These are phyloP conservation scores for Podila minutissima DNA, from an alignment of 192 early-diverging fungal species.

Conservation along the genomic window DNA sequence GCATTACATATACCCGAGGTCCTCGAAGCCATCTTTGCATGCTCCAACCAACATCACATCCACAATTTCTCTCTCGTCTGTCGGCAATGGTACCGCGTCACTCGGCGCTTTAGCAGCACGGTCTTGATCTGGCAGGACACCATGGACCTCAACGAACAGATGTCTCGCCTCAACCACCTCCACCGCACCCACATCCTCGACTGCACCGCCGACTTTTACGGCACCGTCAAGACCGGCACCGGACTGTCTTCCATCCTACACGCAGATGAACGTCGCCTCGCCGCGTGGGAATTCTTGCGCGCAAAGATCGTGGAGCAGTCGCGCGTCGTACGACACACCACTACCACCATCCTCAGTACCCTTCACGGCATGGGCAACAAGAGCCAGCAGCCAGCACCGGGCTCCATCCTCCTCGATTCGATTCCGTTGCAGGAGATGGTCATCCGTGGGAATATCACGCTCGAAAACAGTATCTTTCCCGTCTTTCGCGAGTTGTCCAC, in stretches of 20 bases:
- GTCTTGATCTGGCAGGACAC: background rate
- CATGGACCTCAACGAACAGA: background rate
- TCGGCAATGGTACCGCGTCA: constrained; percentile 3
- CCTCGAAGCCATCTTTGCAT: constrained; percentile 1
- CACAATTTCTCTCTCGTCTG: background rate
- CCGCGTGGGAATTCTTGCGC: background rate
- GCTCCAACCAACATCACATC: background rate
- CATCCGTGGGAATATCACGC: background rate
- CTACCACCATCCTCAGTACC: background rate
- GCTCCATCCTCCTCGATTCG: background rate
- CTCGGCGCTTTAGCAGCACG: background rate
- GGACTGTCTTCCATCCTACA: background rate
- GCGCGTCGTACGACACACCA: background rate
- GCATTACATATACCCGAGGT: background rate
- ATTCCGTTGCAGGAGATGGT: background rate
- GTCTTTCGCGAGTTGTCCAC: background rate
- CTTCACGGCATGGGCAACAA: background rate
- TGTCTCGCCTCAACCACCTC: background rate
- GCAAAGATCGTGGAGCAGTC: constrained; percentile 1
- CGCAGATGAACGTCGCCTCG: background rate
- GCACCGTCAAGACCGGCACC: background rate
- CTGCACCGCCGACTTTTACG: background rate
- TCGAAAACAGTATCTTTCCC: background rate
- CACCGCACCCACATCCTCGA: constrained; percentile 2
- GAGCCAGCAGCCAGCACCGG: background rate